Conservation (phyloP, 345 rosid genomes). For the Brassica napus region DNA sequence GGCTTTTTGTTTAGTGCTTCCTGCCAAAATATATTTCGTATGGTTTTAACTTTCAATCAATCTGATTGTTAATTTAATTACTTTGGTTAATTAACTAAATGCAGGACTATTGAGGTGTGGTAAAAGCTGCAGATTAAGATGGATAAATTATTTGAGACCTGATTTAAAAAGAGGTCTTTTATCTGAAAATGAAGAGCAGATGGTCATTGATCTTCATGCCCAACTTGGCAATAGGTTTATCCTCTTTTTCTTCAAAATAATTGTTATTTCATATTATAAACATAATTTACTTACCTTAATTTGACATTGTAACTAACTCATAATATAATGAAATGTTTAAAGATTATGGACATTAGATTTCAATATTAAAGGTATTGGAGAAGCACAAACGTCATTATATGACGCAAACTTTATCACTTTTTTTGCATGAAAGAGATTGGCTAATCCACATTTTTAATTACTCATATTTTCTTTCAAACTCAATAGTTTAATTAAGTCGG, state of each 20-base stretch:
- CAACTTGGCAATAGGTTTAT: constrained; percentile 91
- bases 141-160: constrained; percentile 93
- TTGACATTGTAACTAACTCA: constrained; percentile 32
- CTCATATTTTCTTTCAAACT: not conserved
- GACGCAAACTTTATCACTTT: not conserved
- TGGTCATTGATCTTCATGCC: constrained; percentile 91
- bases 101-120: constrained; percentile 94
- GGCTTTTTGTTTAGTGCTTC: not conserved
- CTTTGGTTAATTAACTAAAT: constrained; percentile 1
- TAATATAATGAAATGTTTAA: not conserved
- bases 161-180: constrained; percentile 93
- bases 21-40: not conserved
- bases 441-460: constrained; percentile 11
- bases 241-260: not conserved
- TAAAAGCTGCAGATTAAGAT: constrained; percentile 92
- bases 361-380: constrained; percentile 1
- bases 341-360: not conserved
- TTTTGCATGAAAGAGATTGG: constrained; percentile 4
- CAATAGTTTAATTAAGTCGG: not conserved
- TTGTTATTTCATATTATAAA: not conserved
- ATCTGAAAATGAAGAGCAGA: constrained; percentile 78
- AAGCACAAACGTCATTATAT: not conserved
- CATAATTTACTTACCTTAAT: not conserved
- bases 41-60: not conserved
- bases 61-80: not conserved